A percentile compares a stretch with the other conserved stretches of the same genome.
Conservation (phyloP, 768 basidiomycete species). For the Rhizopogon vesiculosus region DNA sequence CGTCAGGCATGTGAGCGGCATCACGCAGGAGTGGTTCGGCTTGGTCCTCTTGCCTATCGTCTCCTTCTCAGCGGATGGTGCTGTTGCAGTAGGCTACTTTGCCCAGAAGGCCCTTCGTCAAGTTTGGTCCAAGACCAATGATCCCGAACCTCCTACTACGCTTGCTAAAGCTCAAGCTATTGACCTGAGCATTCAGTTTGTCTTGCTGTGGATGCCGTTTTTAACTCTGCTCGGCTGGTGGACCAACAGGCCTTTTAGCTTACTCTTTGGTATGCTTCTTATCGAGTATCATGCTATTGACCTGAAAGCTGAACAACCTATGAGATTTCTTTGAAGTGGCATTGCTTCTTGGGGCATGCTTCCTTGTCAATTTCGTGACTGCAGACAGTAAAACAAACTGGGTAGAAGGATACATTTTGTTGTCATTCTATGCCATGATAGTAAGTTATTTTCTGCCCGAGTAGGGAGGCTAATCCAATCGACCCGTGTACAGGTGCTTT, state of each 20-base stretch:
- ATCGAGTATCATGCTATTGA: background rate
- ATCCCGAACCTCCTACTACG: conserved; percentile 42
- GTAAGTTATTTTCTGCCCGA: conserved; percentile 27
- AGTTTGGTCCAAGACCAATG: conserved; percentile 8
- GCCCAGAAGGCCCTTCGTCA: background rate
- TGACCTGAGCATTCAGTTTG: conserved; percentile 75
- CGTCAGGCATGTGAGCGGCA: conserved; percentile 37
- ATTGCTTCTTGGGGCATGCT: conserved; percentile 59
- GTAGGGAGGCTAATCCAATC: background rate
- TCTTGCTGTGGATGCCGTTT: conserved; percentile 76
- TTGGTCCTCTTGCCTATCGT: conserved; percentile 67
- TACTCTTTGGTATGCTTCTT: conserved; percentile 59
- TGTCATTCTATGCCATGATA: conserved; percentile 66
- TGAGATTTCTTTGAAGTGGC: conserved; percentile 71
- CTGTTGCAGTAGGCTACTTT: conserved; percentile 57
- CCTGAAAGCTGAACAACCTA: background rate
- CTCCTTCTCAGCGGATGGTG: conserved; percentile 70
- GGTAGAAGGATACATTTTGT: conserved; percentile 65
- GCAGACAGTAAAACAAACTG: conserved; percentile 78
- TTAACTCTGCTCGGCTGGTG: conserved; percentile 68
- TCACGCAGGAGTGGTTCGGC: conserved; percentile 63
- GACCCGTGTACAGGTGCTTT: conserved; percentile 41
- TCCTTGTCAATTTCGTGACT: conserved; percentile 77
- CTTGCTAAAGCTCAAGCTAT: conserved; percentile 68
- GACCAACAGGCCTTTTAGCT: conserved; percentile 49